Conservation (phyloP, 2,329 filamentous ascomycete species). For the Fusarium duplospermum region DNA sequence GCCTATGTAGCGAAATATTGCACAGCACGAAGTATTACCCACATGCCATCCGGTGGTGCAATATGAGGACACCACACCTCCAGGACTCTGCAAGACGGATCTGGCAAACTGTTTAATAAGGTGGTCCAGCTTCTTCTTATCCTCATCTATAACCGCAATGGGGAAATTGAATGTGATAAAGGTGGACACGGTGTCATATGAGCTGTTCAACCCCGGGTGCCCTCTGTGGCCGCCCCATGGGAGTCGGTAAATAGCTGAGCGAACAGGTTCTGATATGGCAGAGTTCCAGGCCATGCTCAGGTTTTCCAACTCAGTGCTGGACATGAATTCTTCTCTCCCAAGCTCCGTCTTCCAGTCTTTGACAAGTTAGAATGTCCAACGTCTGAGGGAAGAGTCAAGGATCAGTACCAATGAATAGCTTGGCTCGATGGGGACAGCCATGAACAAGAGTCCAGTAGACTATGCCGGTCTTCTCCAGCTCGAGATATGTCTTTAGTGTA, state of each 20-base stretch:
- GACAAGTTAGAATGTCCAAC: not conserved
- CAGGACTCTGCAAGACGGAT: not conserved
- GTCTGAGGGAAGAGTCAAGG: not conserved
- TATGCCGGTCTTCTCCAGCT: constrained; percentile 12
- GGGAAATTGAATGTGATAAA: constrained; percentile 7
- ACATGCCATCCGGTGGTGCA: constrained; percentile 1
- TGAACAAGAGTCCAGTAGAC: constrained; percentile 19
- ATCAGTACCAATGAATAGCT: constrained; percentile 15
- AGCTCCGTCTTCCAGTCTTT: constrained; percentile 14
- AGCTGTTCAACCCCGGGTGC: not conserved
- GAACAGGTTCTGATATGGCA: not conserved
- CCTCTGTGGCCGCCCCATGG: not conserved
- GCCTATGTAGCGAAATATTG: not conserved
- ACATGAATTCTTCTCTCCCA: not conserved
- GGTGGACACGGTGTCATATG: not conserved
- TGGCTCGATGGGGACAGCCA: not conserved
- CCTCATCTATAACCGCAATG: not conserved
- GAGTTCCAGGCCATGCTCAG: constrained; percentile 1
- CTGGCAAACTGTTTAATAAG: not conserved
- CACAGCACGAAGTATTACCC: not conserved
- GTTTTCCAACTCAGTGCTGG: not conserved
- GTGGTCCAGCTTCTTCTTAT: not conserved
- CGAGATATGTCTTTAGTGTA: constrained; percentile 17
- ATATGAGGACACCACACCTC: constrained; percentile 1
- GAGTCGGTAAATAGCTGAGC: not conserved